Evolutionary conservation across 139 green algal genomes (phyloP), one percentile per base, ranked within the genome.

Genomic region (Tetratostichococcus sp.): DNA sequence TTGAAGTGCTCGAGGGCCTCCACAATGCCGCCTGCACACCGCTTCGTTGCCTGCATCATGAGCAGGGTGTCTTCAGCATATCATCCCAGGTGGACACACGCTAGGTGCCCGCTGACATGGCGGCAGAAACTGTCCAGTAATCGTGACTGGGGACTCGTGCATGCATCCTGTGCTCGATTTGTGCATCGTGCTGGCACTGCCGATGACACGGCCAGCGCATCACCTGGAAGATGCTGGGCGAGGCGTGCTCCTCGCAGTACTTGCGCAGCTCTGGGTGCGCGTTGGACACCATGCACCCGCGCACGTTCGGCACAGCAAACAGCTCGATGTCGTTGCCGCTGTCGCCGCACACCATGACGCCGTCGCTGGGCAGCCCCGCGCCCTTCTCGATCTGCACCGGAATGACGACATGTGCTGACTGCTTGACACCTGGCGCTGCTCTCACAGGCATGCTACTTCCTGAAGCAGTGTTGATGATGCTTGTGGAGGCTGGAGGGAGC

Each of bases 251-350:
- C 39, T 89, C 77, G n/a, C 75, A 86, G 74, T 82, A 97, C 14
- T 88, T 33, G 25, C 78, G 71, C 30, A 98, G 87, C 88, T 98
- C 94, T 0, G 83, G 50, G 75, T 95, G 90, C 1, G 94, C 94
- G 71, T 97, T 97, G 33, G 82, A 70, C 43, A 98, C 93, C 58
- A 97, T 88, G 77, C 93, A 95, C 57, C 90, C 91, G 32, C 83
- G 75, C 50, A 95, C 91, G 70, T 39, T 79, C 0, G 80, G 75
- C 57, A 97, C 90, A n/a, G 84, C 66, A 79, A 97, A 97, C 69
- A 98, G 81, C 83, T 98, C 94, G 1, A 90, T 78, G 75, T 98
- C 94, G 79, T 98, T 98, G 62, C 94, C 94, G 50, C 84, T 94
- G 85, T 98, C 94, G 8, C 94, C 94, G 80, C 90, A 94, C 35